Evolutionary conservation across 768 basidiomycete genomes (phyloP), one percentile per base, ranked within the genome.

Genomic region (Boletus vermiculosoides): DNA sequence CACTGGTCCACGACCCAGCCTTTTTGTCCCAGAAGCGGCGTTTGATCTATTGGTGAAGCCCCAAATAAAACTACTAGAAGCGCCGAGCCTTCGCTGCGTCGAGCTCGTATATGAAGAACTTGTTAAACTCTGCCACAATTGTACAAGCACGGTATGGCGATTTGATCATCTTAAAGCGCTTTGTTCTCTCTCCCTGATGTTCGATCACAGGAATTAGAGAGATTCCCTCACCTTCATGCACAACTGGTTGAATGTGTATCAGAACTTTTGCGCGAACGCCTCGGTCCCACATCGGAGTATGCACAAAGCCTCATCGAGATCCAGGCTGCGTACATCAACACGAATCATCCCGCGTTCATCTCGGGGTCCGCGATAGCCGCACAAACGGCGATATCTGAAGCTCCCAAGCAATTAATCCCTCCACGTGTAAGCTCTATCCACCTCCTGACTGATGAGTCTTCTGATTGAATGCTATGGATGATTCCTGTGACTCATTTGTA

Each of bases 91-190:
- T 74, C 82, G 97, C 42, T 99, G 97, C 64, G 97, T 98, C 20
- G 97, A 98, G 72, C 76, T 99, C 64, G 97, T 99, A 9, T 99
- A 99, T 70, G 97, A 99, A 72, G 97, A 99, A 73, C 77, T 99
- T 52, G 98, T 99, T 62, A 98, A 98, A 79, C 95, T 99, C 45
- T 98, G 97, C 73, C 97, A 99, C 71, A 98, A 96, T 68, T 98
- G 96, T 74, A 97, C 96, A 4, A 90, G 90, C 71, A 71, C 82
- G 50, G 94, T 95, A 67, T 69, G 84, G 74, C 25, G n/a, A 37
- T 48, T 48, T 34, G 20, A 30, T 31, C 10, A 36, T 31, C n/a
- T 34, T n/a, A 6, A 42, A 44, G n/a, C 30, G 15, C 34, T 44
- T 40, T 34, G 30, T 45, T 42, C 36, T 36, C 28, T 53, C 12